Percentiles rank a stretch among this genome's conserved stretches.
Evolutionary conservation across 116 monocot genomes (phyloP).

Genomic region (Iris pallida): DNA sequence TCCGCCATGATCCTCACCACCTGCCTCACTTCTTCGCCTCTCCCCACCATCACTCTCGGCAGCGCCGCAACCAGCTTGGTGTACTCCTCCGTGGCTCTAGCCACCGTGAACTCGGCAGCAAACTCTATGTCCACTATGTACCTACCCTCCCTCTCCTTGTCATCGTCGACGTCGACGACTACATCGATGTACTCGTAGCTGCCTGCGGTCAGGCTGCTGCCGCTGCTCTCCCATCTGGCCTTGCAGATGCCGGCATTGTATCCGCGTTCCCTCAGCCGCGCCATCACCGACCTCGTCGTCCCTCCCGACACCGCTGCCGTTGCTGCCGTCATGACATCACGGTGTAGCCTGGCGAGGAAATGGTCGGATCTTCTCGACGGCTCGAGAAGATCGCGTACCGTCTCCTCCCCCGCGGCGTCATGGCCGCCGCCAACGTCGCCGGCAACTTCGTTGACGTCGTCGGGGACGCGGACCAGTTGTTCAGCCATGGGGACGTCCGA

Average conservation of each 20-base stretch:
- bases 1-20: conserved; percentile 30
- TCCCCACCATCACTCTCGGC: conserved; percentile 32
- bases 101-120: conserved; percentile 47
- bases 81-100: conserved; percentile 51
- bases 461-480: no score
- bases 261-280: conserved; percentile 28
- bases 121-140: conserved; percentile 57
- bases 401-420: conserved; percentile 2
- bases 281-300: conserved; percentile 35
- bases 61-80: conserved; percentile 19
- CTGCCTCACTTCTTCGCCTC: conserved; percentile 24
- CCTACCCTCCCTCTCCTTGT: conserved; percentile 17
- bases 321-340: conserved; percentile 12
- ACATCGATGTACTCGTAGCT: conserved; percentile 63
- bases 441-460: not conserved
- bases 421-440: not conserved
- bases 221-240: conserved; percentile 29
- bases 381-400: conserved; percentile 16
- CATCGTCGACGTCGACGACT: not conserved
- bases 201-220: conserved; percentile 26
- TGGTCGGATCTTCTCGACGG: not conserved
- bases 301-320: conserved; percentile 5
- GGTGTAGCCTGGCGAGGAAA: conserved; percentile 6
- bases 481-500: no score
- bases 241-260: conserved; percentile 68